Conservation (phyloP, 306 rosid genomes). For the Gastrolobium villosum region DNA sequence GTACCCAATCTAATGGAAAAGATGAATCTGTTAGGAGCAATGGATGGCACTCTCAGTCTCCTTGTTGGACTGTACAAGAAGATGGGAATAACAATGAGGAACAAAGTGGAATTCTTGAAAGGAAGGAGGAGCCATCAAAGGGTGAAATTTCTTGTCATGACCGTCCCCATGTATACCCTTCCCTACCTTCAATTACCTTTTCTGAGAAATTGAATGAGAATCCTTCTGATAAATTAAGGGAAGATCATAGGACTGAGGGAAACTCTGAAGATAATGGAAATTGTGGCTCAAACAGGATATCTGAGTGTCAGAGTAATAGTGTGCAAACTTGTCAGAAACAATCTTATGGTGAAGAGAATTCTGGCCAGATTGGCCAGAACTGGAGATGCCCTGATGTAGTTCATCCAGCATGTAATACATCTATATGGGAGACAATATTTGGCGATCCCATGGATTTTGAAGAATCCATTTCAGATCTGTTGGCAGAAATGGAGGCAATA, state of each 20-base stretch:
- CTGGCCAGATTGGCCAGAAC: conserved; percentile 78
- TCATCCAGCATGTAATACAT: conserved; percentile 55
- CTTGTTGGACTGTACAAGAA: conserved; percentile 54
- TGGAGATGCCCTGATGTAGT: conserved; percentile 58
- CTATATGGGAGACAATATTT: conserved; percentile 74
- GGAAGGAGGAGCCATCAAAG: conserved; percentile 55
- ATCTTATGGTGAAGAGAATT: conserved; percentile 75
- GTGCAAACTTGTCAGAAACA: conserved; percentile 65
- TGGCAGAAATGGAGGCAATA: conserved; percentile 97
- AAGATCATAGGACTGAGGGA: conserved; percentile 51
- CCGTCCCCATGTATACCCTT: conserved; percentile 53
- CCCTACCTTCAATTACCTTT: conserved; percentile 58
- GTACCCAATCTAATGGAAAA: conserved; percentile 50
- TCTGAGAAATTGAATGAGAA: conserved; percentile 51
- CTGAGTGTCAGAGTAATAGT: conserved; percentile 62
- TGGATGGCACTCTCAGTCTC: conserved; percentile 59
- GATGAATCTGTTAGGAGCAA: conserved; percentile 63
- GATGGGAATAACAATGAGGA: conserved; percentile 62
- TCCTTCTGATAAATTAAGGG: conserved; percentile 51
- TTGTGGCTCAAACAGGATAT: conserved; percentile 52
- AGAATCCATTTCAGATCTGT: conserved; percentile 92
- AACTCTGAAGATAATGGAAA: conserved; percentile 57
- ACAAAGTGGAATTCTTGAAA: conserved; percentile 52
- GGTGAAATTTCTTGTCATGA: conserved; percentile 49
- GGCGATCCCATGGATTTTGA: conserved; percentile 72